Evolutionary conservation across 148 eudicot species (phyloP), one percentile per base, ranked within the genome.

Genomic region (Camellia granthamiana): DNA sequence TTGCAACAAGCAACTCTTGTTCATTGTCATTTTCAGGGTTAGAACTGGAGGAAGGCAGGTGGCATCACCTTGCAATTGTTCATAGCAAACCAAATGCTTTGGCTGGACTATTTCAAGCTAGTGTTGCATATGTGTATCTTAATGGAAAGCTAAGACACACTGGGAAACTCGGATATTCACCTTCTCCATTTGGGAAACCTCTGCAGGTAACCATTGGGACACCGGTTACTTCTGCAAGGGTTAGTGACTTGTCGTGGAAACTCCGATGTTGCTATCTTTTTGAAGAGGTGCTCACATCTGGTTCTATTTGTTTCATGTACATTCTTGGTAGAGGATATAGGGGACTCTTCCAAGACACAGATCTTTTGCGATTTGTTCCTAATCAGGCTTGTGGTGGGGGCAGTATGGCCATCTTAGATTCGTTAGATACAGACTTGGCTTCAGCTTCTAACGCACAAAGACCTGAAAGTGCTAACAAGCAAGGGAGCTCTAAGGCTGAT

Each of bases 31-130:
- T 94, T 85, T 87, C 99, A 61, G 90, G 99, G 68, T 67, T 88
- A 83, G 99, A 97, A 75, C 76, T 97, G 86, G 98, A 94, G 84
- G 99, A 97, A 91, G 94, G 93, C 56, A 90, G 88, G 78, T 97
- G 99, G 99, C 92, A 97, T 88, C 99, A 97, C 84, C 98, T 97
- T 83, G 98, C 98, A 75, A 91, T 97, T 83, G 98, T 97, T 77
- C 98, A 94, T 72, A 97, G 92, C 91, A 97, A 97, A 88, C 99
- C 99, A 78, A 97, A 97, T 94, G 98, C 99, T 84, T 86, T 97
- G 93, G 97, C 99, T 84, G 99, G 99, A 82, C 85, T 97, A 61
- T 97, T 97, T 83, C 99, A 97, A 88, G 93, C 99, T 84, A 97
- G 99, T 88, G 86, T 92, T 88, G 99, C 99, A 69, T 87, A 94